Evolutionary conservation across 768 basidiomycete genomes (phyloP).

Genomic region (Myochromella boudieri): DNA sequence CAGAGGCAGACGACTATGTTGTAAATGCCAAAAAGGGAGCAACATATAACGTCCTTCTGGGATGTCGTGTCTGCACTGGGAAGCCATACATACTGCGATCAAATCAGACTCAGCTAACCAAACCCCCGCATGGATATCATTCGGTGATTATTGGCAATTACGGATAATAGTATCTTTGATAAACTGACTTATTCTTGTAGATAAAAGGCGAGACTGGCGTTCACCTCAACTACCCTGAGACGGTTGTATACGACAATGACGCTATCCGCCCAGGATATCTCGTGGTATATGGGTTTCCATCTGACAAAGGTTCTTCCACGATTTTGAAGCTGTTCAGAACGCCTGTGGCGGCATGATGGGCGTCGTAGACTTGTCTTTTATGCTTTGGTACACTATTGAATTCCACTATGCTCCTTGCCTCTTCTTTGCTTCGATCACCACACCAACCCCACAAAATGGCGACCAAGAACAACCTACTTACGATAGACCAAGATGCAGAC

Average conservation of each 20-base stretch:
- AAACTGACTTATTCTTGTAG: too few relatives aligned
- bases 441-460: background rate
- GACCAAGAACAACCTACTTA: conserved; percentile 26
- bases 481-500: conserved; percentile 61
- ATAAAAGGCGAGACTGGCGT: conserved; percentile 62
- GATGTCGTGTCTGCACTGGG: conserved; percentile 66
- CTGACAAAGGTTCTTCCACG: conserved; percentile 22
- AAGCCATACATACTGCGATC: conserved; percentile 48
- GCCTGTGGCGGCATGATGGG: conserved; percentile 39
- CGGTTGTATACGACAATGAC: conserved; percentile 65
- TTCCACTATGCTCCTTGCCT: conserved; percentile 13
- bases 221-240: conserved; percentile 70
- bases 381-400: conserved; percentile 6
- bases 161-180: too few relatives aligned
- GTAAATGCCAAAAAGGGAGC: conserved; percentile 40
- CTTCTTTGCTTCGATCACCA: background rate
- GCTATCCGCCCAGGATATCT: conserved; percentile 68
- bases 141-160: conserved; percentile 38
- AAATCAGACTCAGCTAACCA: conserved; percentile 47
- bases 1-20: conserved; percentile 70
- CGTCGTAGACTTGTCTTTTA: conserved; percentile 9
- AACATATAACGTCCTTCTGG: conserved; percentile 48
- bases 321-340: conserved; percentile 46
- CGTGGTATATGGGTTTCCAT: conserved; percentile 53
- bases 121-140: conserved; percentile 58